These are phyloP conservation scores for Cucurbita pepo DNA, from an alignment of 306 rosid genomes.

Conservation along the genomic window DNA sequence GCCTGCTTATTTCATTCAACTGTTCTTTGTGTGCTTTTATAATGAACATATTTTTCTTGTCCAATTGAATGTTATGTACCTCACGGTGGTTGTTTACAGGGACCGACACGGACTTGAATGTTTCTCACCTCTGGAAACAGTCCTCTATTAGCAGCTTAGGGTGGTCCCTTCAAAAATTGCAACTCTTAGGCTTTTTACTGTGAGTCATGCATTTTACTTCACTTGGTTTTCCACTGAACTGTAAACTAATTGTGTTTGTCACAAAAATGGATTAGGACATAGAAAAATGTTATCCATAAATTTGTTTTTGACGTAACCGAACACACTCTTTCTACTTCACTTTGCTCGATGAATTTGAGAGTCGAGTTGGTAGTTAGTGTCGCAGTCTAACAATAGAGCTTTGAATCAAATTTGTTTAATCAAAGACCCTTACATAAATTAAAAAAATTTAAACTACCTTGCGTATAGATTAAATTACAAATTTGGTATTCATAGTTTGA, in stretches of 20 bases:
- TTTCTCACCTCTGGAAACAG: neutral
- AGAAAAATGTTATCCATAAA: neutral
- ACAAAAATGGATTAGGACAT: neutral
- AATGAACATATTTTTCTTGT: neutral
- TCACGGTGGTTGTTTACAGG: neutral
- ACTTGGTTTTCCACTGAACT: neutral
- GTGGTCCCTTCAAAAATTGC: neutral
- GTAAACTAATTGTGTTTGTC: neutral
- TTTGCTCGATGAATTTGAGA: neutral
- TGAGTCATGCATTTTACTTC: neutral
- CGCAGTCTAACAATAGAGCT: neutral
- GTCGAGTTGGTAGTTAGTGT: neutral
- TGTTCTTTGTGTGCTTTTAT: neutral
- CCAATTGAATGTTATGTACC: neutral
- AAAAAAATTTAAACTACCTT: no score
- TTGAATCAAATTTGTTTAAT: neutral
- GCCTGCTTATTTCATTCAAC: neutral
- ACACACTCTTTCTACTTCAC: neutral
- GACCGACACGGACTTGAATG: neutral
- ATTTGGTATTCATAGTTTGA: no score
- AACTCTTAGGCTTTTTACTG: neutral
- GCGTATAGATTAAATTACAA: no score
- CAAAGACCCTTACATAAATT: neutral
- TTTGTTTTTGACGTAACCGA: neutral
- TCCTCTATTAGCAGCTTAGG: neutral